Evolutionary conservation across 169 alveolate species (phyloP).

Genomic region (Plasmodium gonderi): DNA sequence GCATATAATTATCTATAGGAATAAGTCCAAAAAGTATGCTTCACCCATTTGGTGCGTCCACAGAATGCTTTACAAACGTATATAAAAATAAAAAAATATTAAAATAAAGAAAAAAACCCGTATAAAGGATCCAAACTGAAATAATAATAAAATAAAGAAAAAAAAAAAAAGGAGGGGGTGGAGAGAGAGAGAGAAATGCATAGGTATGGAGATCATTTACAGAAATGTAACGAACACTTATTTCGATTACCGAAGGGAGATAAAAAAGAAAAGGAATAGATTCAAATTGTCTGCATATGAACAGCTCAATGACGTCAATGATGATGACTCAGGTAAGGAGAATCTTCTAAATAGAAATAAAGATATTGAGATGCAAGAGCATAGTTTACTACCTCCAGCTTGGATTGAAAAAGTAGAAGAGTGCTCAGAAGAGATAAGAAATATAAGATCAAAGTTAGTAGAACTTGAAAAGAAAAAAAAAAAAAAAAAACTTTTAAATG

Average conservation of each 20-base stretch:
- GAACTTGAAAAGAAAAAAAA: constrained; percentile 77
- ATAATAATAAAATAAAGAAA: background rate
- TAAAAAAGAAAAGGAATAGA: constrained; percentile 44
- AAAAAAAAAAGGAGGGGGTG: background rate
- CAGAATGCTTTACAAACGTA: too few relatives aligned
- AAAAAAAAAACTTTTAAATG: constrained; percentile 74
- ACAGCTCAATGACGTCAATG: constrained; percentile 57
- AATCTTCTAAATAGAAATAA: background rate
- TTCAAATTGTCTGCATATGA: constrained; percentile 71
- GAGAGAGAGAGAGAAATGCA: background rate
- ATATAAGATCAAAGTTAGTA: constrained; percentile 67
- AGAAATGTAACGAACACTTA: constrained; percentile 68
- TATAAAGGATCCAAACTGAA: background rate
- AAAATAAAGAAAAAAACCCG: too few relatives aligned
- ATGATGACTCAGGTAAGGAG: constrained; percentile 57
- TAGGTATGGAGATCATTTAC: constrained; percentile 39
- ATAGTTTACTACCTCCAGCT: constrained; percentile 74
- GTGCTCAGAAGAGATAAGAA: constrained; percentile 77
- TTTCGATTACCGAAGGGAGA: constrained; percentile 62
- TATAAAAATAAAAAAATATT: too few relatives aligned
- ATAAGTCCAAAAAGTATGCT: too few relatives aligned
- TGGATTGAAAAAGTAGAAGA: constrained; percentile 79
- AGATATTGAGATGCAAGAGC: constrained; percentile 76
- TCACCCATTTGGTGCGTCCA: too few relatives aligned
- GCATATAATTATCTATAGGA: too few relatives aligned